phyloP scores from a whole-genome alignment of 2,329 filamentous ascomycete species.

The Phialemonium atrogriseum region DNA sequence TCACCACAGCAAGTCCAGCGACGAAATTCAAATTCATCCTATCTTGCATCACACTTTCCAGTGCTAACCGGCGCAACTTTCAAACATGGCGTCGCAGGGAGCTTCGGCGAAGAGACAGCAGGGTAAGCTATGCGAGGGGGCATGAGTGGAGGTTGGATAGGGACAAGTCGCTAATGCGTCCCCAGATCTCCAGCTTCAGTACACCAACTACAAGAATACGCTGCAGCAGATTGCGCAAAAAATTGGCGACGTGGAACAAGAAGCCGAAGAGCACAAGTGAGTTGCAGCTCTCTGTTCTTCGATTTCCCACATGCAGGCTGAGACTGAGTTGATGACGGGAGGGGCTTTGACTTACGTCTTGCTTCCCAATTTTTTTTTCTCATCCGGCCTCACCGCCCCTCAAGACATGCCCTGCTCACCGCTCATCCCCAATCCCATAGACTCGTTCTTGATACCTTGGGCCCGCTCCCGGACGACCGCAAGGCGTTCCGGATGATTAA shows the following conservation, averaged over 20 bases:
- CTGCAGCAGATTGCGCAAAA: conserved; percentile 92
- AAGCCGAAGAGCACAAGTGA: conserved; percentile 96
- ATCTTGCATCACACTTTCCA: conserved; percentile 1
- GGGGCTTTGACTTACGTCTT: conserved; percentile 1
- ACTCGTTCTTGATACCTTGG: conserved; percentile 86
- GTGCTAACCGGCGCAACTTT: conserved; percentile 6
- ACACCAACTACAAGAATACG: conserved; percentile 67
- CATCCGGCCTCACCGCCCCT: conserved; percentile 17
- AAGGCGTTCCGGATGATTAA: conserved; percentile 99
- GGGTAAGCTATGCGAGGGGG: conserved; percentile 41
- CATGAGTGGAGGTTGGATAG: not conserved
- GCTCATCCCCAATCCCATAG: conserved; percentile 36
- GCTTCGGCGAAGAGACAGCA: conserved; percentile 64
- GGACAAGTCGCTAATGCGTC: conserved; percentile 1
- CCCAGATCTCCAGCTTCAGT: conserved; percentile 70
- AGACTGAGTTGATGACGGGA: not conserved
- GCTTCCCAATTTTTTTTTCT: conserved; percentile 16
- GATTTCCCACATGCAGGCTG: too few relatives aligned
- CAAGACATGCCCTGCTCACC: conserved; percentile 15
- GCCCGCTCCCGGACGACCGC: conserved; percentile 72
- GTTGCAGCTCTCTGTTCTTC: conserved; percentile 24
- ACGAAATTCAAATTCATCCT: not conserved
- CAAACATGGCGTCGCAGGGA: conserved; percentile 41
- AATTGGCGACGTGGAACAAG: conserved; percentile 95
- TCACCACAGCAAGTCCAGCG: conserved; percentile 1